Percentiles rank a stretch among this genome's conserved stretches.
phyloP scores from a whole-genome alignment of 1,284 basidiomycete species.

The Cryptococcus neoformans region DNA sequence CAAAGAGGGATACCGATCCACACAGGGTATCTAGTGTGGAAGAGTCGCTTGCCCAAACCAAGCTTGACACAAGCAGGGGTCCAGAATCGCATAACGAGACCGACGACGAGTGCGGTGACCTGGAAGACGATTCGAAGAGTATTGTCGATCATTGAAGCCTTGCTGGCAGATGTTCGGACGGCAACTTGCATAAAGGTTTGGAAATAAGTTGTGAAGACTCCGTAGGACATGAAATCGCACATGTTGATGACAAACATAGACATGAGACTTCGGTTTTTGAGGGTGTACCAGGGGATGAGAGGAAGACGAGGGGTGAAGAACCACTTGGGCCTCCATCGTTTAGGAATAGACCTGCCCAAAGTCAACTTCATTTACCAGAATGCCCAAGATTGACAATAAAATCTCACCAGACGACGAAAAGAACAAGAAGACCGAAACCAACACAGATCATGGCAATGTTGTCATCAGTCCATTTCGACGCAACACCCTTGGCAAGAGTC shows the following conservation, averaged over 20 bases:
- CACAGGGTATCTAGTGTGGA: conserved; percentile 15
- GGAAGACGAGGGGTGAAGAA: conserved; percentile 11
- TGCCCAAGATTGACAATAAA: neutral
- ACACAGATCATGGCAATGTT: conserved; percentile 11
- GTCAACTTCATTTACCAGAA: neutral
- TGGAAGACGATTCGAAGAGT: conserved; percentile 17
- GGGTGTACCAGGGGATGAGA: conserved; percentile 16
- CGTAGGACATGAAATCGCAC: conserved; percentile 18
- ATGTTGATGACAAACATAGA: conserved; percentile 18
- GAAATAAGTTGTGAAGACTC: conserved; percentile 13
- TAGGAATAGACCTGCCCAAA: conserved; percentile 10
- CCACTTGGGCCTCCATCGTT: conserved; percentile 11
- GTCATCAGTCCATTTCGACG: conserved; percentile 5
- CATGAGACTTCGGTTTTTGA: conserved; percentile 13
- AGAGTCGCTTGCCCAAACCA: conserved; percentile 7
- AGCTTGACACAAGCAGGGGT: conserved; percentile 8
- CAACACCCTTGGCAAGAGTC: conserved; percentile 5
- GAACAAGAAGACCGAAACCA: conserved; percentile 4
- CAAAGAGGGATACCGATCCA: conserved; percentile 12
- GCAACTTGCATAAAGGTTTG: conserved; percentile 14
- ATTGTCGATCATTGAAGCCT: conserved; percentile 15
- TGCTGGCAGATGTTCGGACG: conserved; percentile 7
- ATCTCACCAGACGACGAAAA: conserved; percentile 6
- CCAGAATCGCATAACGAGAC: conserved; percentile 17
- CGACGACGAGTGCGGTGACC: conserved; percentile 12